Evolutionary conservation across 2,329 filamentous ascomycete species (phyloP), one percentile per base, ranked within the genome.

Genomic region (Aspergillus niger): DNA sequence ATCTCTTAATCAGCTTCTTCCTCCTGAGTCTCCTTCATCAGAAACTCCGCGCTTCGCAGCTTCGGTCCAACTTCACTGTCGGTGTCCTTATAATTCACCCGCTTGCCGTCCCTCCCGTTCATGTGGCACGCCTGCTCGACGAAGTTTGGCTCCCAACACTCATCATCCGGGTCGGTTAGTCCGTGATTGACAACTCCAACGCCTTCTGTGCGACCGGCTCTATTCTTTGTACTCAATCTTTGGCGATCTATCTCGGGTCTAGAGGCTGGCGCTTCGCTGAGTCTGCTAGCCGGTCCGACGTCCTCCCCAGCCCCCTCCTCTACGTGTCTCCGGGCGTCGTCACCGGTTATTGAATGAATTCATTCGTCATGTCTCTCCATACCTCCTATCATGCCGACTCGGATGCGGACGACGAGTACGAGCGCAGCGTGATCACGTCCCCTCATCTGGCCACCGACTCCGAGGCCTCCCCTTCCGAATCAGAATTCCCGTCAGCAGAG

Each of bases 331-430:
- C 58, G 63, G 63, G 53, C 59, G 62, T 66, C 64, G 63, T 63
- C 47, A 51, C 57, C 55, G 59, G 55, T 44, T 50, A 38, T 48
- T 26, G 13, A 54, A 43, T 36, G 28, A 30, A 30, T 48, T 17
- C 51, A 38, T 47, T 48, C 66, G 69, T 59, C 66, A 80, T 80
- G 77, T 74, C 77, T 26, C 77, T 79, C 57, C 77, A 78, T 47
- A 75, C 76, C 38, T 75, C 81, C 59, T 86, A 87, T 69, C 83
- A 87, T 71, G 85, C 85, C 64, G 86, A 88, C 68, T 87, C 84
- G 53, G 85, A 87, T 69, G 85, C 85, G 63, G 86, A 88, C 72
- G 86, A 88, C 75, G 86, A 89, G 75, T 88, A 86, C 67, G 86
- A 88, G 74, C 81, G 85, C 66, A 84, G 82, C 67, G 80, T 82